Conservation (phyloP, 495 filamentous ascomycete genomes). For the Lasiosphaeria miniovina region DNA sequence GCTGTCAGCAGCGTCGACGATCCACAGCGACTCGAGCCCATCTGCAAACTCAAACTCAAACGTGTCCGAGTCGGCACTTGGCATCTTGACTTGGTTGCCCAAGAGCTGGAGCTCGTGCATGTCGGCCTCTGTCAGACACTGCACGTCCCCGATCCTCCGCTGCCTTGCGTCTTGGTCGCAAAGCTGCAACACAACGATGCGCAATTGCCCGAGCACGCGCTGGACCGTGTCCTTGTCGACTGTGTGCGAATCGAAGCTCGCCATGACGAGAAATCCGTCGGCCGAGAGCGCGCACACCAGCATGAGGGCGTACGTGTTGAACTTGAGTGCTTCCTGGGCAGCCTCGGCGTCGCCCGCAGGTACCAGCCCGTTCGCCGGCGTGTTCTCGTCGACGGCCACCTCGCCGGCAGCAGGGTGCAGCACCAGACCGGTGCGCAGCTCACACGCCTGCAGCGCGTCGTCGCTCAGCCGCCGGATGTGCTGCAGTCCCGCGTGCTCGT, state of each 20-base stretch:
- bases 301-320: slow-evolving; percentile 67
- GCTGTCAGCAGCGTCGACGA: slow-evolving; percentile 39
- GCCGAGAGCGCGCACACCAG: slow-evolving; percentile 56
- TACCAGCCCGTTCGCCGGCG: slow-evolving; percentile 47
- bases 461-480: slow-evolving; percentile 60
- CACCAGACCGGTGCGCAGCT: slow-evolving; percentile 48
- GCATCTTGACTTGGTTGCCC: slow-evolving; percentile 9
- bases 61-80: slow-evolving; percentile 9
- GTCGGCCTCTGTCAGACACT: slow-evolving; percentile 24
- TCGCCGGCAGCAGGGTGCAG: slow-evolving; percentile 41
- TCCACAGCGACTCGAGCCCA: slow-evolving; percentile 27
- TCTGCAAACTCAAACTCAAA: slow-evolving; percentile 3
- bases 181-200: slow-evolving; percentile 28
- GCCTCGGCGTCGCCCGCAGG: slow-evolving; percentile 50
- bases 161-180: slow-evolving; percentile 24
- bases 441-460: slow-evolving; percentile 63
- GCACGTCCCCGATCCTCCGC: slow-evolving; percentile 26
- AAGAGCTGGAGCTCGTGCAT: slow-evolving; percentile 17
- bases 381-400: slow-evolving; percentile 33
- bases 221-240: slow-evolving; percentile 32
- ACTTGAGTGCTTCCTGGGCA: slow-evolving; percentile 61
- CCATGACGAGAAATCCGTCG: slow-evolving; percentile 55
- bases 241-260: slow-evolving; percentile 58
- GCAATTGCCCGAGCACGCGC: slow-evolving; percentile 32
- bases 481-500: slow-evolving; percentile 68